phyloP scores from a whole-genome alignment of 2,329 filamentous ascomycete genomes.

The Bipolaris gigantea region DNA sequence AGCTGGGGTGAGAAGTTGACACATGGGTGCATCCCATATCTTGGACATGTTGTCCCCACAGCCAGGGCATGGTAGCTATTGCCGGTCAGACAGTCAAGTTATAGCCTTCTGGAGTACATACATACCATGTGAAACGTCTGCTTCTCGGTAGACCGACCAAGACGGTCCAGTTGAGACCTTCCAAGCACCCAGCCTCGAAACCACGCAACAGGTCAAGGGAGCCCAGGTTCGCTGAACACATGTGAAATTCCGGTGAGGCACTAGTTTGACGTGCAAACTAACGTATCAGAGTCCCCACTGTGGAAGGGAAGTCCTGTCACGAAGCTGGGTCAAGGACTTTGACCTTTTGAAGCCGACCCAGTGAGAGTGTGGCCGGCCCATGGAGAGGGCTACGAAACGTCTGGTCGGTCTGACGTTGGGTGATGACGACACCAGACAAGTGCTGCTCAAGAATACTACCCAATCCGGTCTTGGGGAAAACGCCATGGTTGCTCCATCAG shows the following conservation, averaged over 20 bases:
- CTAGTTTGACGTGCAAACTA: not conserved
- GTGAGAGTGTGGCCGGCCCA: not conserved
- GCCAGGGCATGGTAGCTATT: not conserved
- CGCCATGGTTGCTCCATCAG: not conserved
- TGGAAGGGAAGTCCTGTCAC: not conserved
- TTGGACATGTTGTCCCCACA: not conserved
- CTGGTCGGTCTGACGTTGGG: not conserved
- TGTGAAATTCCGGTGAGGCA: not conserved
- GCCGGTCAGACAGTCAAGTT: too few species aligned
- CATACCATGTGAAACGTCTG: not conserved
- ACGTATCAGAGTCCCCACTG: not conserved
- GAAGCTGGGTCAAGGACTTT: not conserved
- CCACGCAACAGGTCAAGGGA: too few species aligned
- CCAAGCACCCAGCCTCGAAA: too few species aligned
- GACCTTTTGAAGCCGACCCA: not conserved
- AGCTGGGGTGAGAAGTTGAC: not conserved
- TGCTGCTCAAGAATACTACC: too few species aligned
- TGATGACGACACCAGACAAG: not conserved
- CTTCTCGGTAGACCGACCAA: not conserved
- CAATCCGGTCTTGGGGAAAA: not conserved
- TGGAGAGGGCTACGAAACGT: not conserved
- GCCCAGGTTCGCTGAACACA: not conserved
- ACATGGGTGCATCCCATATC: not conserved
- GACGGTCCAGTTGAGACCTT: not conserved
- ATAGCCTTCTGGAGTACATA: not conserved